These are phyloP conservation scores for Fusarium hostae DNA, from an alignment of 2,329 filamentous ascomycete species.

Conservation along the genomic window DNA sequence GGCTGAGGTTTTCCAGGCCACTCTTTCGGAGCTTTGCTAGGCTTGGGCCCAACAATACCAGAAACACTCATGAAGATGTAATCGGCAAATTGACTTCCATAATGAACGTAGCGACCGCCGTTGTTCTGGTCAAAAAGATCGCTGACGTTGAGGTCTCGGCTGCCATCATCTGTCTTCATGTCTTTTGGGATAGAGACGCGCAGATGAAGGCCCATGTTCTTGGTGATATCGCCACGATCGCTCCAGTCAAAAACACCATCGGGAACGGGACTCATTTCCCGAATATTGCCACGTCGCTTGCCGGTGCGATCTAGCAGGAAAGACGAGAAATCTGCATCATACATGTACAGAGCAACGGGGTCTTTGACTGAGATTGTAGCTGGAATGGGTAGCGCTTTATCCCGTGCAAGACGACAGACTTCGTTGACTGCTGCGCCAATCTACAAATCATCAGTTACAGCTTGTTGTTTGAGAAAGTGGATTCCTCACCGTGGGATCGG, in stretches of 20 bases:
- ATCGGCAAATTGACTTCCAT: not conserved
- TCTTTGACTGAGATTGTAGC: not conserved
- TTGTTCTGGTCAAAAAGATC: constrained; percentile 1
- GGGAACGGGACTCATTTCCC: not conserved
- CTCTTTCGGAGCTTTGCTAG: not conserved
- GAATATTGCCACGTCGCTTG: not conserved
- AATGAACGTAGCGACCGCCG: not conserved
- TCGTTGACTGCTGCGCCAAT: not conserved
- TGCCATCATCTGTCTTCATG: not conserved
- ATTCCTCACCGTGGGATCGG: not conserved
- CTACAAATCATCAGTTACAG: not conserved
- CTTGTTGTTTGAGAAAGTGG: no score
- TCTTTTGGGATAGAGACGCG: not conserved
- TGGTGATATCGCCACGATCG: not conserved
- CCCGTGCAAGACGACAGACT: not conserved
- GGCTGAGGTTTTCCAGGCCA: not conserved
- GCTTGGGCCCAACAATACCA: not conserved
- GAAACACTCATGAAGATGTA: constrained; percentile 1
- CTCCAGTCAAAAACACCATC: not conserved
- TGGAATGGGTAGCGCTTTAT: not conserved
- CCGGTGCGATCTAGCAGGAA: not conserved
- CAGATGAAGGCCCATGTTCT: not conserved
- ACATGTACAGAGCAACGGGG: not conserved
- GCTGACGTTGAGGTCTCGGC: not conserved
- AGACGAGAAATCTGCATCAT: not conserved